These are phyloP conservation scores for Melanopsichium pennsylvanicum DNA, from an alignment of 1,284 basidiomycete species.

Conservation along the genomic window DNA sequence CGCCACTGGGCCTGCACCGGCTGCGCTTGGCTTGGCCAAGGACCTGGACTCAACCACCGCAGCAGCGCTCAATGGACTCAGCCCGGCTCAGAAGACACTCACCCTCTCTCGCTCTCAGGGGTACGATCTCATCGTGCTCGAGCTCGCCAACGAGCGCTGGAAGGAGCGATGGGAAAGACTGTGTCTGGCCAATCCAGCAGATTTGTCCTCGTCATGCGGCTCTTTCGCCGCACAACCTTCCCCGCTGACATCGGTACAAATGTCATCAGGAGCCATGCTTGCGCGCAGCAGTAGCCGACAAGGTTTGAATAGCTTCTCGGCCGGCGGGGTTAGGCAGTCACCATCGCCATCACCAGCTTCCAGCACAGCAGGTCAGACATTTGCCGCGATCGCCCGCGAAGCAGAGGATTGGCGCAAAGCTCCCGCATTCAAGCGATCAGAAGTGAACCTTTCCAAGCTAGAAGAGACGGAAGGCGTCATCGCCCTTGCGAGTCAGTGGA, in stretches of 20 bases:
- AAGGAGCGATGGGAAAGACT: constrained; percentile 85
- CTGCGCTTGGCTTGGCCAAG: constrained; percentile 33
- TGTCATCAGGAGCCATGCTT: constrained; percentile 19
- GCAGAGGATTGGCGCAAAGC: constrained; percentile 88
- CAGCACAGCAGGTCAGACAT: constrained; percentile 6
- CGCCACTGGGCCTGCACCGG: constrained; percentile 51
- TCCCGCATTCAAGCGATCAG: constrained; percentile 80
- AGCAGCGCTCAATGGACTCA: constrained; percentile 49
- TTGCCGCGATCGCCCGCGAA: constrained; percentile 67
- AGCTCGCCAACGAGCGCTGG: constrained; percentile 87
- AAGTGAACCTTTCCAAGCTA: constrained; percentile 85
- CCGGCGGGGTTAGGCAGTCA: constrained; percentile 10
- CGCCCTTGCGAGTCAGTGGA: constrained; percentile 86
- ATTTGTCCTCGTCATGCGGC: constrained; percentile 12
- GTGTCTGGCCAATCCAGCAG: constrained; percentile 72
- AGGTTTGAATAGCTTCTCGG: constrained; percentile 24
- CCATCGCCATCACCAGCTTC: constrained; percentile 24
- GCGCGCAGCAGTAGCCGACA: constrained; percentile 54
- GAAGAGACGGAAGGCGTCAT: constrained; percentile 84
- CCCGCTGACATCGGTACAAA: constrained; percentile 14
- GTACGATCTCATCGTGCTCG: constrained; percentile 75
- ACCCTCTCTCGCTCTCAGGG: constrained; percentile 64
- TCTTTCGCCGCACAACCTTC: constrained; percentile 8
- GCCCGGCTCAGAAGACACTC: constrained; percentile 41
- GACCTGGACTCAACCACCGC: constrained; percentile 42